Evolutionary conservation across 768 basidiomycete genomes (phyloP), one percentile per base, ranked within the genome.

Genomic region (Boletus barrowsii): DNA sequence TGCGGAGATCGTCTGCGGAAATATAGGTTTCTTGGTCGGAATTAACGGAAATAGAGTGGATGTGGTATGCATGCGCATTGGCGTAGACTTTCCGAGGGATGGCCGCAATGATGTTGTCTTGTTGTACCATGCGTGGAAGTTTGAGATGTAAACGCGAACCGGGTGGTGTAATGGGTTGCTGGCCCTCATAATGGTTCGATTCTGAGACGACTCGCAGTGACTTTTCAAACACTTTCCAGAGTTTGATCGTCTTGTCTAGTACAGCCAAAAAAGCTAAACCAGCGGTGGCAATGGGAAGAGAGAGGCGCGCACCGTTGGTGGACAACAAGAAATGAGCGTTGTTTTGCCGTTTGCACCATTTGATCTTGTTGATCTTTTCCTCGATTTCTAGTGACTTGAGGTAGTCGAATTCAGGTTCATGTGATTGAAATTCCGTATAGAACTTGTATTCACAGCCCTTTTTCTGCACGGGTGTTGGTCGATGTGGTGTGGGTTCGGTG

Each of bases 281-380:
- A 18, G 47, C 15, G 26, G 30, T 10, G 45, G 37, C 8, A 29
- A 41, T 17, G 35, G 20, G 26, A 42, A 36, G 39, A 49, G 46
- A 43, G 20, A 45, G 22, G 51, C 5, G 32, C 81, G 56, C 57
- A 96, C 97, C 97, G 66, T 99, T 99, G 30, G 97, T 98, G 54
- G 94, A 96, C 48, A 99, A 74, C 53, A 99, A 76, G 74, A 99
- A 98, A 74, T 99, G 97, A 42, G 97, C 95, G 43, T 90, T 81
- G 71, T 98, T 98, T 76, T 97, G 94, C 60, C 97, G 84, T 78
- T 87, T 94, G 80, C 95, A 98, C 97, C 97, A 99, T 72, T 94
- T 93, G 83, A 99, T 99, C 84, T 97, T 92, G 80, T 99, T 99
- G 80, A 99, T 99, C 88, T 99, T 99, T 83, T 99, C 97, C 76